Conservation (phyloP, 1,139 yeast genomes). For the Blastobotrys ciferrii region DNA sequence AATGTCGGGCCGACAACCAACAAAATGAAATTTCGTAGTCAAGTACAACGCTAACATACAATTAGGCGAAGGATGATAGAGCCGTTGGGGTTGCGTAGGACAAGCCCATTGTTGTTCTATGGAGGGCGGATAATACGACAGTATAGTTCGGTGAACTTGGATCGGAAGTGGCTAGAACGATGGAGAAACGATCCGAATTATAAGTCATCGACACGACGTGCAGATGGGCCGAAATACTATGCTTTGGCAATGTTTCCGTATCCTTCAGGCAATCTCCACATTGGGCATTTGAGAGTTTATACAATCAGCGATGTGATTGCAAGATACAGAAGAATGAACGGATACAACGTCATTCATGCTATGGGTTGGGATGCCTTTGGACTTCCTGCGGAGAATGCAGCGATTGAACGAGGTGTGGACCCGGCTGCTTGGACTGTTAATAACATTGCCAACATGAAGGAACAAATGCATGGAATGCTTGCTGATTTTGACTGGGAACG, state of each 20-base stretch:
- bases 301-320: constrained; percentile 85
- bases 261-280: constrained; percentile 87
- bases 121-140: not conserved
- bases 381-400: constrained; percentile 97
- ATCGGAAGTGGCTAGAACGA: constrained; percentile 34
- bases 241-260: constrained; percentile 91
- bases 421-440: constrained; percentile 80
- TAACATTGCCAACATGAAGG: constrained; percentile 80
- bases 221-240: constrained; percentile 49
- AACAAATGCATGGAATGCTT: constrained; percentile 72
- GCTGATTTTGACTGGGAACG: constrained; percentile 94
- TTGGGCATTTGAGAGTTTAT: constrained; percentile 92
- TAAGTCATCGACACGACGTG: constrained; percentile 13
- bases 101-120: not conserved
- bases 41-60: too few species aligned
- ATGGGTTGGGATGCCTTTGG: constrained; percentile 99
- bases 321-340: constrained; percentile 72
- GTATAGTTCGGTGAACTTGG: constrained; percentile 20
- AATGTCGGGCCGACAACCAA: too few species aligned
- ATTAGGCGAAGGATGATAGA: too few species aligned
- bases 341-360: constrained; percentile 81
- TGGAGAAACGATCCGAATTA: constrained; percentile 32
- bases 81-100: not conserved
- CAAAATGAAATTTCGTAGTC: too few species aligned
- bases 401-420: constrained; percentile 75